Conservation (phyloP, 768 basidiomycete genomes). For the Tulasnella sp. region DNA sequence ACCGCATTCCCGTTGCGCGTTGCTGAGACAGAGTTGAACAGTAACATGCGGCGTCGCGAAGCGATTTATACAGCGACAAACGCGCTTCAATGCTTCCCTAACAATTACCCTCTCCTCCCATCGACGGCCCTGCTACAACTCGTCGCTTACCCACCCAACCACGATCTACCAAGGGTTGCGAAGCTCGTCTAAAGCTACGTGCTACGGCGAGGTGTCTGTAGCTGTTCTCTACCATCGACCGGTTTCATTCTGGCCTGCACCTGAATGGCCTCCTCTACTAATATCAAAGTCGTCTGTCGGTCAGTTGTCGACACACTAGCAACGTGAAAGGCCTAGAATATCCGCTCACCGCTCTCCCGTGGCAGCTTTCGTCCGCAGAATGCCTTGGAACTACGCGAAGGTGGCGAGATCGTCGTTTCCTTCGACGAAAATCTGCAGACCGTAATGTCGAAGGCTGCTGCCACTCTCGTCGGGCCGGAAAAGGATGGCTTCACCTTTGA, state of each 20-base stretch:
- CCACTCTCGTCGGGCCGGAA: slow-evolving; percentile 68
- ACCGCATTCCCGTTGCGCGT: neutral
- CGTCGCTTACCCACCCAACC: too few relatives aligned
- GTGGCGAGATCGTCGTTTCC: slow-evolving; percentile 78
- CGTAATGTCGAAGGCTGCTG: slow-evolving; percentile 62
- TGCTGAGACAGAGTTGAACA: neutral
- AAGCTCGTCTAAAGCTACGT: too few relatives aligned
- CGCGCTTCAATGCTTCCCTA: slow-evolving; percentile 1
- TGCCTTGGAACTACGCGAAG: slow-evolving; percentile 75
- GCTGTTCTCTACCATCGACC: slow-evolving; percentile 7
- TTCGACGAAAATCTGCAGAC: slow-evolving; percentile 81
- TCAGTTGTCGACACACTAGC: slow-evolving; percentile 32
- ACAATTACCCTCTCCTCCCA: neutral
- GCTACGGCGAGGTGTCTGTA: neutral
- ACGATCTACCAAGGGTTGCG: too few relatives aligned
- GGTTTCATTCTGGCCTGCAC: neutral
- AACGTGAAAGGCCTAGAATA: neutral
- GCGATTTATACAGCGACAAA: neutral
- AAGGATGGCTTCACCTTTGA: slow-evolving; percentile 98
- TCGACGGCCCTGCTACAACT: neutral
- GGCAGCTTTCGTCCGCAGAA: slow-evolving; percentile 89
- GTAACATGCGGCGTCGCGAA: neutral
- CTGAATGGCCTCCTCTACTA: slow-evolving; percentile 37
- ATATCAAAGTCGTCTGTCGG: slow-evolving; percentile 99
- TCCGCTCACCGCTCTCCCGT: neutral